A percentile compares a stretch with the other conserved stretches of the same genome.
phyloP scores from a whole-genome alignment of 2,329 filamentous ascomycete species.

The Fusarium sp. region DNA sequence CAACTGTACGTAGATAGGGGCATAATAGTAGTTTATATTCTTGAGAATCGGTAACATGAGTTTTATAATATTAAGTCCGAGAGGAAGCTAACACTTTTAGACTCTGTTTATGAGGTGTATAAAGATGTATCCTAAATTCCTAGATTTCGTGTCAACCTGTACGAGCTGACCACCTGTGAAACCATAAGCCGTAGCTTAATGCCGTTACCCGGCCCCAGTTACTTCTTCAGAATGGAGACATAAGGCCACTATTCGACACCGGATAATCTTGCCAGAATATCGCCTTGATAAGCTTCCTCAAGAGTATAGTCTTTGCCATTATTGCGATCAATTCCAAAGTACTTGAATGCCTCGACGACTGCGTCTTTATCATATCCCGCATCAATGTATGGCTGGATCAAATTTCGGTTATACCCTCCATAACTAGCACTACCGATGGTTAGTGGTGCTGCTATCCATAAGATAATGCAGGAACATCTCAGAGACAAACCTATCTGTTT shows the following conservation, averaged over 20 bases:
- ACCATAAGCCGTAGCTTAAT: too few species aligned
- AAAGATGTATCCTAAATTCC: too few species aligned
- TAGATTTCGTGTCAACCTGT: too few species aligned
- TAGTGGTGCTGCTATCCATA: rapidly evolving
- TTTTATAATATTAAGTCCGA: too few species aligned
- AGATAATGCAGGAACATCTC: too few species aligned
- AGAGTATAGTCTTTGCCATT: not conserved
- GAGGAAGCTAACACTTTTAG: too few species aligned
- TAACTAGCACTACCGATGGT: not conserved
- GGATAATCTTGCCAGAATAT: not conserved
- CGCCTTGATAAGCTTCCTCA: not conserved
- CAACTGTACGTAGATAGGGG: not conserved
- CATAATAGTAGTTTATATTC: too few species aligned
- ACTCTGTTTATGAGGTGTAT: too few species aligned
- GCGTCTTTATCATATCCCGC: not conserved
- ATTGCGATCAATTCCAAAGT: not conserved
- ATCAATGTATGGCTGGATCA: rapidly evolving
- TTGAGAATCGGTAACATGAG: too few species aligned
- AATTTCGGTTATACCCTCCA: not conserved
- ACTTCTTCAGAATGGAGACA: too few species aligned
- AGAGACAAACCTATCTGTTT: not conserved
- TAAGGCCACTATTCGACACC: not conserved
- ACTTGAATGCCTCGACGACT: not conserved
- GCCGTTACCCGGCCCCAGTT: too few species aligned
- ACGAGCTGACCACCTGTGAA: too few species aligned